phyloP scores from a whole-genome alignment of 2,329 filamentous ascomycete genomes.

The Botryotinia calthae region DNA sequence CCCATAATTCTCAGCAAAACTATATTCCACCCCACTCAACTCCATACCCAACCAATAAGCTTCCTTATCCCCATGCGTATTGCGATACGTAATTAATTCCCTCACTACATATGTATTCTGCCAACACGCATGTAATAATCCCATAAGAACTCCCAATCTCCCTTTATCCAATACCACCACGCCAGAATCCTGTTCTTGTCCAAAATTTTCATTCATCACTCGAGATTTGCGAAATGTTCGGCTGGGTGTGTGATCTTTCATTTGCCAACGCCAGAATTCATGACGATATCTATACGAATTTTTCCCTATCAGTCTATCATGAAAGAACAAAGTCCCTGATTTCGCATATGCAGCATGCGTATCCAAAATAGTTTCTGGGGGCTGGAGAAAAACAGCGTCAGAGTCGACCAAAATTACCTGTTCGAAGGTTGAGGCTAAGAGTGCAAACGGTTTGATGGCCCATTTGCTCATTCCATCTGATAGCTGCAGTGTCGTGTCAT shows the following conservation, averaged over 20 bases:
- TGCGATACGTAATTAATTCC: slow-evolving; percentile 43
- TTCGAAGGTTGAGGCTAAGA: neutral
- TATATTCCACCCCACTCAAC: slow-evolving; percentile 41
- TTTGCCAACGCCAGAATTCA: slow-evolving; percentile 42
- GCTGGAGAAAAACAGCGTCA: neutral
- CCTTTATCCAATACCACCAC: slow-evolving; percentile 35
- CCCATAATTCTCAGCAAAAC: slow-evolving; percentile 45
- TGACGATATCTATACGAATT: slow-evolving; percentile 39
- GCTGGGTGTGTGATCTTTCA: slow-evolving; percentile 39
- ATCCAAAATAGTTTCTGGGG: slow-evolving; percentile 35
- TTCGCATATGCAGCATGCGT: slow-evolving; percentile 37
- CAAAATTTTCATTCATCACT: neutral
- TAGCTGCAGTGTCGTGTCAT: slow-evolving; percentile 11
- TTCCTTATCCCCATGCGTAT: slow-evolving; percentile 48
- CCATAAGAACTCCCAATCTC: slow-evolving; percentile 41
- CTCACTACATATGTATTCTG: slow-evolving; percentile 45
- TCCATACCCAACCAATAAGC: slow-evolving; percentile 48
- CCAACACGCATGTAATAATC: slow-evolving; percentile 45
- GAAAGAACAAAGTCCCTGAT: slow-evolving; percentile 43
- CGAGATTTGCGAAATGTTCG: neutral
- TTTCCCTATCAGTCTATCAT: slow-evolving; percentile 40
- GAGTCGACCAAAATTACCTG: neutral
- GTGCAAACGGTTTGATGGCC: slow-evolving; percentile 40
- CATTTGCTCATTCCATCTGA: slow-evolving; percentile 29
- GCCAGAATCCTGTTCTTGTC: neutral